Conservation (phyloP, 768 basidiomycete species). For the Pholiota microspora region DNA sequence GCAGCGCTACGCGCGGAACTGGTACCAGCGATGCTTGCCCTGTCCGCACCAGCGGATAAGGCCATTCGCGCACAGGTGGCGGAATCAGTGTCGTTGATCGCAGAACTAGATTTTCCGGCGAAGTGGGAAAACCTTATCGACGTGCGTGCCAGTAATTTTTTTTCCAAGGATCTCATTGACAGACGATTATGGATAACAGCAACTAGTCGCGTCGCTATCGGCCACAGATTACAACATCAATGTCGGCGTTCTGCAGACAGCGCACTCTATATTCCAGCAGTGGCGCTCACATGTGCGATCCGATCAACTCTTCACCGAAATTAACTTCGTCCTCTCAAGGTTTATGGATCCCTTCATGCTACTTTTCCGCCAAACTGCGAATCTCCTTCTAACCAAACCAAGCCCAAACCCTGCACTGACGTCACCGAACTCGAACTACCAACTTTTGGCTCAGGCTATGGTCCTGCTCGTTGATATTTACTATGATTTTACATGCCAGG, state of each 20-base stretch:
- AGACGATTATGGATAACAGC: constrained; percentile 41
- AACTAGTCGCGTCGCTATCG: constrained; percentile 85
- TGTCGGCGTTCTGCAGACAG: constrained; percentile 87
- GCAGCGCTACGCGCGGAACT: constrained; percentile 68
- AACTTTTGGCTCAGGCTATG: constrained; percentile 68
- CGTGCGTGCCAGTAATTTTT: constrained; percentile 47
- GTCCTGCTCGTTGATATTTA: constrained; percentile 82
- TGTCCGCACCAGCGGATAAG: constrained; percentile 75
- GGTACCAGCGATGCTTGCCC: constrained; percentile 87
- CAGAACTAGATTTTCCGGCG: constrained; percentile 86
- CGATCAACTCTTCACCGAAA: constrained; percentile 82
- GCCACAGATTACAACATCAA: constrained; percentile 81
- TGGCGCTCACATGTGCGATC: constrained; percentile 93
- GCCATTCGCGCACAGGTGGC: constrained; percentile 81
- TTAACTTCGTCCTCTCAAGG: constrained; percentile 84
- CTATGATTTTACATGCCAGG: constrained; percentile 93
- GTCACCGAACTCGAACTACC: constrained; percentile 37
- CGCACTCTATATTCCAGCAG: constrained; percentile 91
- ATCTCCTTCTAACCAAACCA: constrained; percentile 44
- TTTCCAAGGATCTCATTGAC: background rate
- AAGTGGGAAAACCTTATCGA: constrained; percentile 89
- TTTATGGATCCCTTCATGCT: constrained; percentile 85
- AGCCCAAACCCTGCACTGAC: constrained; percentile 32
- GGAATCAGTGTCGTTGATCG: constrained; percentile 90
- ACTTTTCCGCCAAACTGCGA: constrained; percentile 71